Evolutionary conservation across 345 rosid species (phyloP).

Genomic region (Lepidium aucheri): DNA sequence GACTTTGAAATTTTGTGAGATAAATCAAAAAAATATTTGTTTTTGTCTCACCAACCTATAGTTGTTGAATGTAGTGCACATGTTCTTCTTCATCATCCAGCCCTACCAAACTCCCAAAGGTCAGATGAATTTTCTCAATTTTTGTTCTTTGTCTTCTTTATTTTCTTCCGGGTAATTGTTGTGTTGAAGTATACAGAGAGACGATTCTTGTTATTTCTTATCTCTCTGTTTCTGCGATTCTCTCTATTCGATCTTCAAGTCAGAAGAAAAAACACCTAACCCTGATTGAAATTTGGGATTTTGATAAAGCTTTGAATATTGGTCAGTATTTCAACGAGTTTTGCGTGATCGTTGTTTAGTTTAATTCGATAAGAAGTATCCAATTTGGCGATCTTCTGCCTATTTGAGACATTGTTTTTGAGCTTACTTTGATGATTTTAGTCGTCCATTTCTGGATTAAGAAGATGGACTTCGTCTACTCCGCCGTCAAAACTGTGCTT

Average conservation of each 20-base stretch:
- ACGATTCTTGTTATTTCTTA: background rate
- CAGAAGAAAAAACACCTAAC: background rate
- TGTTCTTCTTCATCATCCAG: conserved; percentile 13
- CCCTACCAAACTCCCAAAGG: conserved; percentile 19
- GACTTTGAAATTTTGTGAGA: background rate
- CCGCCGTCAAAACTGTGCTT: background rate
- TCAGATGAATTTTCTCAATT: background rate
- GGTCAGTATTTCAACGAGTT: background rate
- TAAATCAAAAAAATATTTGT: background rate
- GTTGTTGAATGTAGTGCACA: conserved; percentile 13
- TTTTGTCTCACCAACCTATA: conserved; percentile 19
- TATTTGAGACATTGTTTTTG: background rate
- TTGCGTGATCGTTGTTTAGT: background rate
- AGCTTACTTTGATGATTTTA: background rate
- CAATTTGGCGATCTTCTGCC: background rate
- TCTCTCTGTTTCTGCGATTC: background rate
- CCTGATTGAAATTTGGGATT: background rate
- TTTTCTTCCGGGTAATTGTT: background rate
- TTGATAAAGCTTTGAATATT: background rate
- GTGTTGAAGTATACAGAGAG: background rate
- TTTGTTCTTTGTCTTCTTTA: background rate
- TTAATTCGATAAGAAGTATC: background rate
- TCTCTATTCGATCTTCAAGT: background rate
- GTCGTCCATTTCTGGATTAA: conserved; percentile 1
- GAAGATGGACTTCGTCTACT: background rate